Conservation (phyloP, 169 alveolate genomes). For the Plasmodium gallinaceum region DNA sequence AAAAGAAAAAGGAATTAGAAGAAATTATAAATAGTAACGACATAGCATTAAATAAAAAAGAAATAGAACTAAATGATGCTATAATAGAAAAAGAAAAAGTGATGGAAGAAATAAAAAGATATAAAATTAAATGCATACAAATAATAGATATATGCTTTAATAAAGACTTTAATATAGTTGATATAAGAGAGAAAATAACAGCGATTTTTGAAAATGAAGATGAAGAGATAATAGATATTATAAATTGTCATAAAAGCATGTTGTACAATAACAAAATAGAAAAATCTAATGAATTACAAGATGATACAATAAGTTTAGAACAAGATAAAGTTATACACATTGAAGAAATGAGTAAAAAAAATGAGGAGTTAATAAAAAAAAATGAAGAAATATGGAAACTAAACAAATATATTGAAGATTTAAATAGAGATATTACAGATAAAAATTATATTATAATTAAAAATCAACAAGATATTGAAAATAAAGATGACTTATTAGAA, state of each 20-base stretch:
- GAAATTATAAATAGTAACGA: slow-evolving; percentile 44
- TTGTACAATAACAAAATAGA: slow-evolving; percentile 13
- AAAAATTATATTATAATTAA: slow-evolving; percentile 44
- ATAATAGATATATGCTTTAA: slow-evolving; percentile 74
- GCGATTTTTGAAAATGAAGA: slow-evolving; percentile 63
- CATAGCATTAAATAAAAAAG: slow-evolving; percentile 37
- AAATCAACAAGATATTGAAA: slow-evolving; percentile 62
- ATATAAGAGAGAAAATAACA: slow-evolving; percentile 51
- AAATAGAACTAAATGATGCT: slow-evolving; percentile 45
- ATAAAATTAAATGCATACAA: slow-evolving; percentile 67
- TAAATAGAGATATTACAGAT: slow-evolving; percentile 68
- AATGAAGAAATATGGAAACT: slow-evolving; percentile 75
- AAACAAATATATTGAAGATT: slow-evolving; percentile 62
- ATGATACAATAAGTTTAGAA: slow-evolving; percentile 14
- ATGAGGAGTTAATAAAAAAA: slow-evolving; percentile 60
- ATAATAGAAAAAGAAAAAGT: slow-evolving; percentile 51
- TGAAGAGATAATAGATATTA: slow-evolving; percentile 56
- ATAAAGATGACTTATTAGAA: slow-evolving; percentile 59
- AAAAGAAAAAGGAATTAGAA: slow-evolving; percentile 47
- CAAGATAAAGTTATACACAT: slow-evolving; percentile 52
- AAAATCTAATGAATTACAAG: slow-evolving; percentile 2
- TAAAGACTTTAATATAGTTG: slow-evolving; percentile 58
- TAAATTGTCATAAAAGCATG: slow-evolving; percentile 50
- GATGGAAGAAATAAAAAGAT: slow-evolving; percentile 32
- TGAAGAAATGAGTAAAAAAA: slow-evolving; percentile 75